Evolutionary conservation across 768 basidiomycete genomes (phyloP).

Genomic region (Psilocybe tampanensis): DNA sequence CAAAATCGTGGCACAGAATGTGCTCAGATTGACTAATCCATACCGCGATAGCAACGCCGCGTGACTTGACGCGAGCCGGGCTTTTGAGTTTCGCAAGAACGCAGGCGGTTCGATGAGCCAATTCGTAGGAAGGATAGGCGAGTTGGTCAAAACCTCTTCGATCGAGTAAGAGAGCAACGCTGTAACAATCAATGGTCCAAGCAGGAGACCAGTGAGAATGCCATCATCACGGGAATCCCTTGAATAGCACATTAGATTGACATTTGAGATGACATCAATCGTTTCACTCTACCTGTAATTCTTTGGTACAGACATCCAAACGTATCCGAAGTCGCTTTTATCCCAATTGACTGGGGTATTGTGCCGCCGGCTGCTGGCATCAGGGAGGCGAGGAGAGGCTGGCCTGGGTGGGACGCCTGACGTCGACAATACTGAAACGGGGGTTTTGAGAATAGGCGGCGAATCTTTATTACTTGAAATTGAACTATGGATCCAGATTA

Average conservation of each 20-base stretch:
- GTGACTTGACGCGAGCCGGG: conserved; percentile 46
- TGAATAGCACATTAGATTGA: neutral
- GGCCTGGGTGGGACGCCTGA: conserved; percentile 22
- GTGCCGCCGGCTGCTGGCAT: conserved; percentile 45
- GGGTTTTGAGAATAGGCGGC: conserved; percentile 11
- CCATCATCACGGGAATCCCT: conserved; percentile 89
- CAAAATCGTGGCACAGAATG: conserved; percentile 78
- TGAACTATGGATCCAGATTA: conserved; percentile 61
- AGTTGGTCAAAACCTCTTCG: conserved; percentile 26
- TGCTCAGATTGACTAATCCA: conserved; percentile 77
- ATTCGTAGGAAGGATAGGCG: conserved; percentile 47
- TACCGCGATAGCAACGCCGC: conserved; percentile 71
- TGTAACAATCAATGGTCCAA: conserved; percentile 79
- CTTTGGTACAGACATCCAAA: conserved; percentile 92
- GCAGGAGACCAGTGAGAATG: conserved; percentile 77
- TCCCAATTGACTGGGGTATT: conserved; percentile 25
- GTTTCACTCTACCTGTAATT: conserved; percentile 68
- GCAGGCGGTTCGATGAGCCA: conserved; percentile 84
- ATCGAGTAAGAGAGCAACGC: conserved; percentile 63
- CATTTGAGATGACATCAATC: neutral
- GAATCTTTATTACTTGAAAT: conserved; percentile 30
- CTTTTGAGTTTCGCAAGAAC: conserved; percentile 45
- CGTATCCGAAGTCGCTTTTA: conserved; percentile 64
- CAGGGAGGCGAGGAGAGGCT: conserved; percentile 45
- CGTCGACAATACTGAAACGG: conserved; percentile 19